Conservation (phyloP, 2,329 filamentous ascomycete genomes). For the Phialophora expanda region DNA sequence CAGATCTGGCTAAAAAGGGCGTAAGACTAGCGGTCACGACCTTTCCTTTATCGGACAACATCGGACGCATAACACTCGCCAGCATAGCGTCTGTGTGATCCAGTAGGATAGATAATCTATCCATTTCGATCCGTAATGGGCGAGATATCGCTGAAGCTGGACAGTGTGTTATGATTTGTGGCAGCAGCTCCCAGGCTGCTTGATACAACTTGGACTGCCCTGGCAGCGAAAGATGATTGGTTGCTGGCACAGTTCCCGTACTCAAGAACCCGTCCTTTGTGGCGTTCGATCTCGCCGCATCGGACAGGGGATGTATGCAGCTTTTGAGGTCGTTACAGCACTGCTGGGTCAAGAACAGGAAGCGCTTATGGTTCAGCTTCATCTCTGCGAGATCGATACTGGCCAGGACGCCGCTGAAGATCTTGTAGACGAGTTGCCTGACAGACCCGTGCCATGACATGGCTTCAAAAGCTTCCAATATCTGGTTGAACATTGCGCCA, state of each 20-base stretch:
- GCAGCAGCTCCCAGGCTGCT: conserved; percentile 67
- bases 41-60: conserved; percentile 66
- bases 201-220: conserved; percentile 52
- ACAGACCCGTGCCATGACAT: conserved; percentile 59
- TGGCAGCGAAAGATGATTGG: background rate
- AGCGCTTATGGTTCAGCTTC: conserved; percentile 67
- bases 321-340: conserved; percentile 72
- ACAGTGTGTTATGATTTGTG: conserved; percentile 61
- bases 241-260: background rate
- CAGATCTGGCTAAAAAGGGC: conserved; percentile 74
- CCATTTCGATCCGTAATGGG: conserved; percentile 66
- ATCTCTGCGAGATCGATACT: conserved; percentile 69
- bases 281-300: background rate
- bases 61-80: conserved; percentile 80
- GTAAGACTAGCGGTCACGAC: conserved; percentile 73
- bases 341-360: conserved; percentile 66
- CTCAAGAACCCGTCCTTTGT: conserved; percentile 12
- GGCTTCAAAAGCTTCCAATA: conserved; percentile 70
- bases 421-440: conserved; percentile 65
- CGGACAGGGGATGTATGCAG: background rate
- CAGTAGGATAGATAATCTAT: conserved; percentile 78
- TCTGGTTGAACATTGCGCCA: conserved; percentile 71
- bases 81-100: conserved; percentile 74
- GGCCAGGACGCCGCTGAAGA: conserved; percentile 63
- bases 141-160: conserved; percentile 67